These are phyloP conservation scores for Pseudocercospora macadamiae DNA, from an alignment of 2,329 filamentous ascomycete genomes.

Conservation along the genomic window DNA sequence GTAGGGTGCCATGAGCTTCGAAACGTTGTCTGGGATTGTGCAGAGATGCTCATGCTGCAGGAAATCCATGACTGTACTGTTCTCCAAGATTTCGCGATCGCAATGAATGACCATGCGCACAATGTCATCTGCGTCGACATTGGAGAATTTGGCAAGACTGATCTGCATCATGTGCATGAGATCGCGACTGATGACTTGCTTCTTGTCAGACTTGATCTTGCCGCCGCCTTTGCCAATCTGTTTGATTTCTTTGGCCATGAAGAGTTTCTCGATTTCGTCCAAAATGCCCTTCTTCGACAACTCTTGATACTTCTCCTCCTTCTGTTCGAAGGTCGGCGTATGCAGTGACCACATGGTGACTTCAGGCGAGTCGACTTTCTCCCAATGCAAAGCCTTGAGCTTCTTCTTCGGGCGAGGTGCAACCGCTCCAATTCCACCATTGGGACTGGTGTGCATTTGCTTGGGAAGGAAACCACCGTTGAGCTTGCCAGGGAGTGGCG, in stretches of 20 bases:
- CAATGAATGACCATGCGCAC: constrained; percentile 95
- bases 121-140: constrained; percentile 78
- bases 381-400: constrained; percentile 98
- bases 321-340: constrained; percentile 80
- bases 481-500: constrained; percentile 61
- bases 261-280: constrained; percentile 96
- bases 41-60: constrained; percentile 89
- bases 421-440: constrained; percentile 68
- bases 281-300: constrained; percentile 92
- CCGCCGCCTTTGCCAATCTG: constrained; percentile 68
- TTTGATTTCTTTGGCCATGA: constrained; percentile 96
- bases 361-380: constrained; percentile 92
- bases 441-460: constrained; percentile 57
- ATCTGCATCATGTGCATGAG: constrained; percentile 91
- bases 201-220: constrained; percentile 86
- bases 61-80: constrained; percentile 94
- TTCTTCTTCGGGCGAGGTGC: constrained; percentile 96
- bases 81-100: constrained; percentile 84
- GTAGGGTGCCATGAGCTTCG: constrained; percentile 92
- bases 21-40: constrained; percentile 85
- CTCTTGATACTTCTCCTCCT: constrained; percentile 94
- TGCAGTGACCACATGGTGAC: constrained; percentile 92
- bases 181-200: constrained; percentile 91
- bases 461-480: constrained; percentile 74
- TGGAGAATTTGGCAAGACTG: constrained; percentile 90